Evolutionary conservation across 2,329 filamentous ascomycete genomes (phyloP).

Genomic region (Mycosphaerella sp.): DNA sequence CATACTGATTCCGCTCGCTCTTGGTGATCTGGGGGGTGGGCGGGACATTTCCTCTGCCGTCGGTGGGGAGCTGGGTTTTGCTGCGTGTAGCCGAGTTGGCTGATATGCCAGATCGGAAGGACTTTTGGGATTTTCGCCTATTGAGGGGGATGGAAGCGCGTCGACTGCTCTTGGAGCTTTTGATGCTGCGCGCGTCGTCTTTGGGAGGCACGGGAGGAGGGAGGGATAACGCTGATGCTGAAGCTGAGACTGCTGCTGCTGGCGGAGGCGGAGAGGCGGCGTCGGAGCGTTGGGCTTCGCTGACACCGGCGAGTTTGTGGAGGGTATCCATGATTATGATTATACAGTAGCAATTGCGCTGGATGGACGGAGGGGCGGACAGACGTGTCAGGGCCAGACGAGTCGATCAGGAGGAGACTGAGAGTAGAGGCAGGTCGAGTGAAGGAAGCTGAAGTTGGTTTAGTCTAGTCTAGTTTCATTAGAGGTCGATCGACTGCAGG

Average conservation of each 20-base stretch:
- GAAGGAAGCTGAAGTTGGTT: too few species aligned
- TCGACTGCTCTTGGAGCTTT: constrained; percentile 4
- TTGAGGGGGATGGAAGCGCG: constrained; percentile 33
- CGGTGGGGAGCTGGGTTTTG: constrained; percentile 2
- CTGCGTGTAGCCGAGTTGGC: constrained; percentile 7
- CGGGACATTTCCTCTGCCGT: constrained; percentile 9
- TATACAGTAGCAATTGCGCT: constrained; percentile 4
- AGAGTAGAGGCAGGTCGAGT: too few species aligned
- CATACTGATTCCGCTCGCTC: constrained; percentile 5
- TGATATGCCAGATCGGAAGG: constrained; percentile 18
- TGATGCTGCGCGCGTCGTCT: constrained; percentile 10
- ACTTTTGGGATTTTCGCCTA: constrained; percentile 28
- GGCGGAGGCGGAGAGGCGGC: constrained; percentile 16
- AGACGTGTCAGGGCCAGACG: not conserved
- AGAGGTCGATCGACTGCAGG: too few species aligned
- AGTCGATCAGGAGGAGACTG: not conserved
- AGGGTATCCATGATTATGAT: constrained; percentile 31
- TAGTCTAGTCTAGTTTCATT: too few species aligned
- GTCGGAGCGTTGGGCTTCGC: constrained; percentile 26
- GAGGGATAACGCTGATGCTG: constrained; percentile 20
- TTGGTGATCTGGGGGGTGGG: constrained; percentile 6
- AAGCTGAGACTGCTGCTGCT: constrained; percentile 17
- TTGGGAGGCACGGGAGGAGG: constrained; percentile 16
- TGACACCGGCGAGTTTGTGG: constrained; percentile 32
- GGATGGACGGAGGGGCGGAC: not conserved